Evolutionary conservation across 106 monocot species (phyloP).

Genomic region (Apostasia shenzhenica): DNA sequence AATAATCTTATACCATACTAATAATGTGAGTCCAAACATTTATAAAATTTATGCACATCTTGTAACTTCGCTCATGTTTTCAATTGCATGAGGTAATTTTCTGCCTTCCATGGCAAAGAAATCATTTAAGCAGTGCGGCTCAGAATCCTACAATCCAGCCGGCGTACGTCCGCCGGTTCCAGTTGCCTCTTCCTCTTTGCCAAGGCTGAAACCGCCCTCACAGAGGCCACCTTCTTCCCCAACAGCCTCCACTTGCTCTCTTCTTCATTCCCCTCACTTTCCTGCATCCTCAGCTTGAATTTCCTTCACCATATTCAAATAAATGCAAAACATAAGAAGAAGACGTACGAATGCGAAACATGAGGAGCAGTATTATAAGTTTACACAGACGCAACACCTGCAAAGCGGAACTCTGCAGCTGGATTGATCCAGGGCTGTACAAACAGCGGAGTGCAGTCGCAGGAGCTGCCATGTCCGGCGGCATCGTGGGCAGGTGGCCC

Average conservation of each 20-base stretch:
- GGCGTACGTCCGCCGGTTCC: no score
- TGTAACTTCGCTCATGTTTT: no score
- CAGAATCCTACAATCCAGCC: no score
- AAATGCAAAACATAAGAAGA: background rate
- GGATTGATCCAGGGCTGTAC: constrained; percentile 16
- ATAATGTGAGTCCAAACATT: no score
- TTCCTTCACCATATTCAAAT: constrained; percentile 22
- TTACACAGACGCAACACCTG: constrained; percentile 10
- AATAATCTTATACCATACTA: no score
- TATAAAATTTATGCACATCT: no score
- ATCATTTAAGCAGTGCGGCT: no score
- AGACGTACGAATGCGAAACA: background rate
- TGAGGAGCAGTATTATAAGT: background rate
- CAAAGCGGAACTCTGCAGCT: constrained; percentile 47
- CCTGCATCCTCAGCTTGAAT: constrained; percentile 40
- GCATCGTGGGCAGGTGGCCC: constrained; percentile 35
- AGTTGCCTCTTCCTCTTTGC: constrained; percentile 19
- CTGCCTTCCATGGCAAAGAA: no score
- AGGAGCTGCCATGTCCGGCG: constrained; percentile 71
- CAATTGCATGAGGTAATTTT: no score
- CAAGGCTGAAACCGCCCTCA: constrained; percentile 35
- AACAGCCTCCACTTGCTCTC: constrained; percentile 47
- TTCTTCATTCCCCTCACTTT: constrained; percentile 30
- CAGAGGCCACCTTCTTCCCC: constrained; percentile 50
- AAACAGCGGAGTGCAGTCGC: constrained; percentile 60